These are phyloP conservation scores for Geotrichum siamense DNA, from an alignment of 1,139 yeast genomes.

Conservation along the genomic window DNA sequence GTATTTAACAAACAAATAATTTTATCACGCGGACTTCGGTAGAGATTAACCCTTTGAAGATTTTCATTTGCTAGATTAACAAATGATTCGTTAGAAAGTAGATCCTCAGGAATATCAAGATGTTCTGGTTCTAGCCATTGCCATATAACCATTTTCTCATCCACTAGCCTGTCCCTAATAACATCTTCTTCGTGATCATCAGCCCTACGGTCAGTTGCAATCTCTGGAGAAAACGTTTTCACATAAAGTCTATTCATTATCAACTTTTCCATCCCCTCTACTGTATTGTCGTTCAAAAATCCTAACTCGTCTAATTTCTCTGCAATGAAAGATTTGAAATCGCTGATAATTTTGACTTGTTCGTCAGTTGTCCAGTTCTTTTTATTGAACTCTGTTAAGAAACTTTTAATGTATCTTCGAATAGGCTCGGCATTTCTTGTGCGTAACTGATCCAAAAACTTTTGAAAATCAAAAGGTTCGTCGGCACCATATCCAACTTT, in stretches of 20 bases:
- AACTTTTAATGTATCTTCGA: constrained; percentile 71
- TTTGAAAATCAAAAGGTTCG: constrained; percentile 68
- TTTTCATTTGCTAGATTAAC: constrained; percentile 61
- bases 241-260: constrained; percentile 80
- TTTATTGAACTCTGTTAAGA: constrained; percentile 65
- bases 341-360: constrained; percentile 65
- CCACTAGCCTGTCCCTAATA: constrained; percentile 50
- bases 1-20: constrained; percentile 84
- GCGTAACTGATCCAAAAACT: constrained; percentile 64
- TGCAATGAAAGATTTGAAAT: constrained; percentile 57
- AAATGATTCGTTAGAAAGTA: constrained; percentile 47
- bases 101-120: constrained; percentile 58
- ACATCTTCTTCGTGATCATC: constrained; percentile 56
- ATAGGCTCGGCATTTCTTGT: constrained; percentile 80
- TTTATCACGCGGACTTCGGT: constrained; percentile 91
- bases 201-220: constrained; percentile 41
- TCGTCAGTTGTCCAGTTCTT: constrained; percentile 71
- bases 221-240: constrained; percentile 75
- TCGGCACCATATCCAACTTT: background rate
- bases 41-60: constrained; percentile 67
- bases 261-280: constrained; percentile 89
- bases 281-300: constrained; percentile 59
- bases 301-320: constrained; percentile 51
- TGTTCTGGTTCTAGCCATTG: constrained; percentile 74
- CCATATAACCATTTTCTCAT: constrained; percentile 54